phyloP scores from a whole-genome alignment of 2,329 filamentous ascomycete genomes.

The Leptographium lundbergii region DNA sequence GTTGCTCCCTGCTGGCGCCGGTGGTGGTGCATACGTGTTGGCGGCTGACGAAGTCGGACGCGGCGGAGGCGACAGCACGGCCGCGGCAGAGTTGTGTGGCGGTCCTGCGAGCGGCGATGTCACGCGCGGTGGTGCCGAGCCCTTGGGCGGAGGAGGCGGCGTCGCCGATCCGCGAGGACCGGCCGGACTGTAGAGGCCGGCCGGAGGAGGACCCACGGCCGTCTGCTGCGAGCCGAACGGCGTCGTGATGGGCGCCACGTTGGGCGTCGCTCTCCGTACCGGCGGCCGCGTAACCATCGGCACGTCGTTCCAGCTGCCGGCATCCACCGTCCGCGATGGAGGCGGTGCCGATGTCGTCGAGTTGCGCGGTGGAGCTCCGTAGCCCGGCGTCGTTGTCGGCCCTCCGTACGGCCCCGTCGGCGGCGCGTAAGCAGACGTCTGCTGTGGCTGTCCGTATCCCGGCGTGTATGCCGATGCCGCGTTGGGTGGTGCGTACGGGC shows the following conservation, averaged over 20 bases:
- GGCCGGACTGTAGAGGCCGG: constrained; percentile 38
- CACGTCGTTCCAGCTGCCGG: constrained; percentile 87
- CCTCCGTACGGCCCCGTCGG: constrained; percentile 30
- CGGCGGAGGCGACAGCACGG: constrained; percentile 35
- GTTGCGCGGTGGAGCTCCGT: constrained; percentile 36
- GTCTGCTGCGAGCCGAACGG: constrained; percentile 60
- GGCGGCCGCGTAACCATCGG: constrained; percentile 69
- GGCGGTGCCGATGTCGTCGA: constrained; percentile 55
- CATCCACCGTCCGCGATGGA: constrained; percentile 52
- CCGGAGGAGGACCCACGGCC: constrained; percentile 40
- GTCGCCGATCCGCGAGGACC: constrained; percentile 48
- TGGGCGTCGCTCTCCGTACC: constrained; percentile 63
- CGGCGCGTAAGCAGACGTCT: constrained; percentile 13
- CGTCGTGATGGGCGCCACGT: constrained; percentile 53
- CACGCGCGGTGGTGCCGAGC: constrained; percentile 53
- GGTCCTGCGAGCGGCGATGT: constrained; percentile 56
- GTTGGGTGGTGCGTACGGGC: not conserved
- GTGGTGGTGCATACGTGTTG: constrained; percentile 52
- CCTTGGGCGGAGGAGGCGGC: constrained; percentile 74
- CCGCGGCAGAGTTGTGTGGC: constrained; percentile 27
- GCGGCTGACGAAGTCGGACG: constrained; percentile 42
- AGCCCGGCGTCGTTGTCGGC: constrained; percentile 14
- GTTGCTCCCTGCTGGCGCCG: constrained; percentile 21
- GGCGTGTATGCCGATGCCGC: constrained; percentile 12
- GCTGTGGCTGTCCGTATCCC: constrained; percentile 24